These are phyloP conservation scores for Colletotrichum phormii DNA, from an alignment of 2,329 filamentous ascomycete species.

Conservation along the genomic window DNA sequence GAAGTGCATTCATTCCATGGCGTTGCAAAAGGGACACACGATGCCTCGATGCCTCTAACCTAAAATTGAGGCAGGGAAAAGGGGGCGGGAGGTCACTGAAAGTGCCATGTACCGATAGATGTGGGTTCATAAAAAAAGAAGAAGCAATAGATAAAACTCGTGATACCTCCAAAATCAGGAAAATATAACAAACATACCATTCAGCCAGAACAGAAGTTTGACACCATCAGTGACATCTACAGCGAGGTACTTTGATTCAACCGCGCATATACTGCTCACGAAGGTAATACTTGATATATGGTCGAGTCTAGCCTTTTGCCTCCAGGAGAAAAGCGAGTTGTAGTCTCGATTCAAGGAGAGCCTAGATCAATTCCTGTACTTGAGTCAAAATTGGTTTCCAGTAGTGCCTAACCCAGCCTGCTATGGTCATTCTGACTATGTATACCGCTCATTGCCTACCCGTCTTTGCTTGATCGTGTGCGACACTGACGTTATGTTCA, in stretches of 20 bases:
- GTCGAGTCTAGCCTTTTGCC: too few species aligned
- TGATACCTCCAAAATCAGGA: not conserved
- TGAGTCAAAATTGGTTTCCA: too few species aligned
- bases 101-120: not conserved
- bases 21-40: not conserved
- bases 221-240: not conserved
- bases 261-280: too few species aligned
- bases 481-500: rapidly evolving
- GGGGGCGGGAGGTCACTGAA: not conserved
- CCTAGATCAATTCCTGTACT: too few species aligned
- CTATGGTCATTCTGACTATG: too few species aligned
- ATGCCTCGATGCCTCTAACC: not conserved
- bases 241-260: too few species aligned
- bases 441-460: not conserved
- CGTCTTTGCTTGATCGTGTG: not conserved
- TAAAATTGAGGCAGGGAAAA: not conserved
- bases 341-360: too few species aligned
- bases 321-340: too few species aligned
- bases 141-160: not conserved
- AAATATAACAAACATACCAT: not conserved
- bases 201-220: too few species aligned
- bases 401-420: too few species aligned
- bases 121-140: not conserved
- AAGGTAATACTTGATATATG: too few species aligned
- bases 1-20: not conserved